Evolutionary conservation across 805 yeast genomes (phyloP).

Genomic region (Saccharomycopsis amapae): DNA sequence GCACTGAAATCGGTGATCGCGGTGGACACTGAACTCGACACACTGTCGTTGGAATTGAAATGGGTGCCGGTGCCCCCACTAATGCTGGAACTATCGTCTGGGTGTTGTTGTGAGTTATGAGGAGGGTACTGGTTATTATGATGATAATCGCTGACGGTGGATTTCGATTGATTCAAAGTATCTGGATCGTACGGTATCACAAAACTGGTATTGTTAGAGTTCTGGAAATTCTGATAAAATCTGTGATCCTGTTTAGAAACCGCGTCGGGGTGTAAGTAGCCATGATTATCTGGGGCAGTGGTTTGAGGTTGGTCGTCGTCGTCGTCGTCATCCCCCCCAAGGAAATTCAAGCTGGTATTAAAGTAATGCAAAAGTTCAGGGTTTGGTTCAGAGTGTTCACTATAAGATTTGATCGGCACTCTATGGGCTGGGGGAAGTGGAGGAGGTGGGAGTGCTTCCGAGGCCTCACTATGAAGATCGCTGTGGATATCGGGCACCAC

Average conservation of each 20-base stretch:
- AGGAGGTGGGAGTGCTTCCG: constrained; percentile 16
- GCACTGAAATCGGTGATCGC: constrained; percentile 67
- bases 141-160: constrained; percentile 14
- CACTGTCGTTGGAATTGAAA: constrained; percentile 19
- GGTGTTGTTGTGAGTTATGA: neutral
- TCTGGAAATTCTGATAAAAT: neutral
- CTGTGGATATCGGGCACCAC: neutral
- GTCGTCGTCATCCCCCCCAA: neutral
- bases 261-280: neutral
- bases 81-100: constrained; percentile 17
- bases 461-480: constrained; percentile 2
- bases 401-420: constrained; percentile 8
- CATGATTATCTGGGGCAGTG: neutral
- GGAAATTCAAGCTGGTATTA: neutral
- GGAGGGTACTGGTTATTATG: neutral
- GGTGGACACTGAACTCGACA: constrained; percentile 30
- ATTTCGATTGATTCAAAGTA: constrained; percentile 26
- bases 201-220: constrained; percentile 20
- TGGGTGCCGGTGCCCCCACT: constrained; percentile 9
- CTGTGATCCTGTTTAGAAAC: neutral
- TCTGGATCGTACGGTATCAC: constrained; percentile 30
- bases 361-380: constrained; percentile 1
- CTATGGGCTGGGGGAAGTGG: constrained; percentile 22
- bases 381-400: neutral
- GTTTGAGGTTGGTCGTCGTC: neutral